Base-by-base conservation (phyloP, 768 basidiomycete genomes). In the Russula olivacea region DNA sequence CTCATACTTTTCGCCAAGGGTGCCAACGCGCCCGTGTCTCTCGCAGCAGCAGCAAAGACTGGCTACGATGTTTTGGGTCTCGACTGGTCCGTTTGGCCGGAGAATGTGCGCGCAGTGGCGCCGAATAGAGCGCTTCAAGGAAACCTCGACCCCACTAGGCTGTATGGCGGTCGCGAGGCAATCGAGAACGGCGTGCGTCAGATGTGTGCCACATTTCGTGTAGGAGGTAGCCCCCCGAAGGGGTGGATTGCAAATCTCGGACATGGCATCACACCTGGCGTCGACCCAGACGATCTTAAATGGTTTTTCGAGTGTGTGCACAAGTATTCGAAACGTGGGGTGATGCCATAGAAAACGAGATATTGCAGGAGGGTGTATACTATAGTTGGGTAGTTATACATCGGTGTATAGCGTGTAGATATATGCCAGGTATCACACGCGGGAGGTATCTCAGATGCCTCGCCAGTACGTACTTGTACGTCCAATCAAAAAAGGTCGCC, bases 201-300 rank as follows among this genome's bases (percentile, higher is more conserved):
- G 67, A 88, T 94, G 83, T 83, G 85, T 64, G 78, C 83, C 65
- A 81, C 80, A n/a, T 98, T 98, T 77, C 56, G 61, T 47, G 75
- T 69, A 49, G 82, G 84, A 11, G 79, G 77, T 9, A 80, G 78
- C 55, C 72, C 73, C 56, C 70, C 77, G 21, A 81, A 80, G 45
- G 89, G 85, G n/a, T 98, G 95, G 93, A 98, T 98, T 70, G 90
- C 91, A 10, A 98, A 98, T 75, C 77, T 99, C 23, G 97, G 97
- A 0, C 97, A 98, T 72, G 97, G 97, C 6, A 95, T 99, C 69
- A 97, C 94, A 4, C 97, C 97, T 12, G 89, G 86, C 28, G 95
- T 98, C 15, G 86, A 97, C 72, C 93, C 96, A 23, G 94, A 98
- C 59, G 92, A 97, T 73, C 78, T 97, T 73, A 79, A 80, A 60